Evolutionary conservation across 2,329 filamentous ascomycete genomes (phyloP), one percentile per base, ranked within the genome.

Genomic region (Aspergillus bombycis): DNA sequence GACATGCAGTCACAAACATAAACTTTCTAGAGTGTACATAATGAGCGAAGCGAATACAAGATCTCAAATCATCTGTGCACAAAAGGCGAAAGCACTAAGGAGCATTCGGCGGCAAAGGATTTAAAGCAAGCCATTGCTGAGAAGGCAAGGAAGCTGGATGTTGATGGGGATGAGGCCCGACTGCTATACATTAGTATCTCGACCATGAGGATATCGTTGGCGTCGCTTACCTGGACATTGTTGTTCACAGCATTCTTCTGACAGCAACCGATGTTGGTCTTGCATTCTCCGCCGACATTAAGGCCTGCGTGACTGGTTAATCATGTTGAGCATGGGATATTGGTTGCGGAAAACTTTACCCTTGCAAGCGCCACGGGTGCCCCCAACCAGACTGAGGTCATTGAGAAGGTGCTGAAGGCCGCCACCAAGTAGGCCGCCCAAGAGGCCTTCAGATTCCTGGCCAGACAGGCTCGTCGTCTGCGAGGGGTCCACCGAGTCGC

Each of bases 201-300:
- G 38, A n/a, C 19, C 16, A 41, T n/a, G 3, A 32, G 12, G 2
- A 14, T 0, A 32, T 26, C 19, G 2, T 10, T 12, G 2, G n/a
- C 2, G 7, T 14, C 10, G 5, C 53, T 41, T 45, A 57, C 55
- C 52, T 55, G 52, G 7, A 5, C 1, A 14, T 7, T 19, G 19
- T 14, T 21, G 34, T 4, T 8, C 1, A 14, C 34, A 11, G 46
- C 16, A 14, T 32, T 34, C 9, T 56, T 43, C 38, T 65, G 65
- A 65, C 67, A 68, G 12, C 65, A 63, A 54, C 58, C 50, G 26
- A 58, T 60, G 56, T 38, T 52, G 32, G 34, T 46, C 19, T 41
- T 16, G 46, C 60, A 62, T 36, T 36, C 34, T 19, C 16, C 23
- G 60, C 54, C 7, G 45, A 12, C 21, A 16, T 16, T 23, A 48